These are phyloP conservation scores for Cladophialophora bantiana DNA, from an alignment of 2,329 filamentous ascomycete species.

Conservation along the genomic window DNA sequence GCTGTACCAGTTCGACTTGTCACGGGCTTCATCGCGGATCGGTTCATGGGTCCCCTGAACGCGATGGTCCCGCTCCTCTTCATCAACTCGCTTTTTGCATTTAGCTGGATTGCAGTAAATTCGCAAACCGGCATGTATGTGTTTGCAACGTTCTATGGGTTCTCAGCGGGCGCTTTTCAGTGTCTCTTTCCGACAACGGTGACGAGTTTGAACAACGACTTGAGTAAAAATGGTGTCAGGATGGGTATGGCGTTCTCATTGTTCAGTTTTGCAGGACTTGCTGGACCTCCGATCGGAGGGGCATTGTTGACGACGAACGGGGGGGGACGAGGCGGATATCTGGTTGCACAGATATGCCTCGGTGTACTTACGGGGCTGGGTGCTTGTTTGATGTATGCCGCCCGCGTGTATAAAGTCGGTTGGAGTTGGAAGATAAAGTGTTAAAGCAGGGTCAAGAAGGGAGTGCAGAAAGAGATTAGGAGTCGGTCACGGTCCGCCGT, in stretches of 20 bases:
- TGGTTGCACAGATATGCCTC: slow-evolving; percentile 50
- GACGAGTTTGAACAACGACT: slow-evolving; percentile 61
- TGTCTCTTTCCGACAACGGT: slow-evolving; percentile 70
- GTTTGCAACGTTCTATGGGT: slow-evolving; percentile 70
- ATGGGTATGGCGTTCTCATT: slow-evolving; percentile 65
- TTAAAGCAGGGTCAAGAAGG: slow-evolving; percentile 28
- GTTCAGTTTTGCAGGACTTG: slow-evolving; percentile 60
- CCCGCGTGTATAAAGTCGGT: slow-evolving; percentile 50
- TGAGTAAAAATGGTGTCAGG: slow-evolving; percentile 61
- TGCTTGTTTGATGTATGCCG: slow-evolving; percentile 53
- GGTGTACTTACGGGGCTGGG: slow-evolving; percentile 62
- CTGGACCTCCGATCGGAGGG: slow-evolving; percentile 63
- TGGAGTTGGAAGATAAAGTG: slow-evolving; percentile 46
- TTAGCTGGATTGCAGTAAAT: slow-evolving; percentile 66
- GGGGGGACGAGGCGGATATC: slow-evolving; percentile 44
- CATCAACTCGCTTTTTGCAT: slow-evolving; percentile 53
- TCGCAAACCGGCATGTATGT: slow-evolving; percentile 62
- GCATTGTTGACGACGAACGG: slow-evolving; percentile 56
- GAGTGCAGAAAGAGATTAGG: not conserved
- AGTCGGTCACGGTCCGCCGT: not conserved
- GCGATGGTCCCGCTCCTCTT: slow-evolving; percentile 61
- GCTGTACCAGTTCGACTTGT: slow-evolving; percentile 64
- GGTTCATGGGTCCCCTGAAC: slow-evolving; percentile 65
- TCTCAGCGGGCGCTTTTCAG: slow-evolving; percentile 70
- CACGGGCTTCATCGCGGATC: slow-evolving; percentile 64